Conservation (phyloP, 2,329 filamentous ascomycete species). For the Aspergillus candidus region DNA sequence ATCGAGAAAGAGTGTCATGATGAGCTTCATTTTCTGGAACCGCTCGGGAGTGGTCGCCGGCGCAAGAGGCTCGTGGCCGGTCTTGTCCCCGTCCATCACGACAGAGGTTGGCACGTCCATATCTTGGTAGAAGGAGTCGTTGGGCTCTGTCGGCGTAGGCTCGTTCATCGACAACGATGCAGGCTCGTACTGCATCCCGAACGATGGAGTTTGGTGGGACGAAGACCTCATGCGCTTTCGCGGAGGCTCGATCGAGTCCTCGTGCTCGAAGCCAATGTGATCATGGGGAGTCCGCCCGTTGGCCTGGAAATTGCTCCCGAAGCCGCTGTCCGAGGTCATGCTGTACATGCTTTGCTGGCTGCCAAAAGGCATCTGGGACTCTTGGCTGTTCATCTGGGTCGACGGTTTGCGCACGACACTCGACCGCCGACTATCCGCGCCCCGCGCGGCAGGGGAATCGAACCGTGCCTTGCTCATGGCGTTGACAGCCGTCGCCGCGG, state of each 20-base stretch:
- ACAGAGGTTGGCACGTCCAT: slow-evolving; percentile 26
- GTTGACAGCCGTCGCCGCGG: slow-evolving; percentile 85
- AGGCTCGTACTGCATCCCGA: slow-evolving; percentile 28
- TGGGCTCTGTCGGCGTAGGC: slow-evolving; percentile 41
- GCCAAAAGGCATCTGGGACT: slow-evolving; percentile 61
- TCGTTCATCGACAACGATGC: slow-evolving; percentile 34
- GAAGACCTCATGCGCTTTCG: slow-evolving; percentile 64
- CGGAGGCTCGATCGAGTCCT: slow-evolving; percentile 66
- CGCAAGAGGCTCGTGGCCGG: slow-evolving; percentile 40
- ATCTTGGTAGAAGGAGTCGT: slow-evolving; percentile 43
- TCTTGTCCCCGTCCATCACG: slow-evolving; percentile 26
- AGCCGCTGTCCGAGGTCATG: slow-evolving; percentile 68
- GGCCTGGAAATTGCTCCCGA: slow-evolving; percentile 61
- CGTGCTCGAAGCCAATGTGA: slow-evolving; percentile 44
- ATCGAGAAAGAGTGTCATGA: slow-evolving; percentile 80
- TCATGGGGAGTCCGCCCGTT: slow-evolving; percentile 26
- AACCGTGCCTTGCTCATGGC: slow-evolving; percentile 95
- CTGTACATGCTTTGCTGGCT: slow-evolving; percentile 74
- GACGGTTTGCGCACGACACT: slow-evolving; percentile 66
- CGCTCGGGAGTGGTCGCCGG: slow-evolving; percentile 56
- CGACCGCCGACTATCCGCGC: slow-evolving; percentile 58
- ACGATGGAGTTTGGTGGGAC: slow-evolving; percentile 45
- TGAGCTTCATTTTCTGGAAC: slow-evolving; percentile 71
- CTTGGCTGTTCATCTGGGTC: slow-evolving; percentile 55
- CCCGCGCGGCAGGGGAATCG: slow-evolving; percentile 72